These are phyloP conservation scores for Talaromyces liani DNA, from an alignment of 495 filamentous ascomycete genomes.

Conservation along the genomic window DNA sequence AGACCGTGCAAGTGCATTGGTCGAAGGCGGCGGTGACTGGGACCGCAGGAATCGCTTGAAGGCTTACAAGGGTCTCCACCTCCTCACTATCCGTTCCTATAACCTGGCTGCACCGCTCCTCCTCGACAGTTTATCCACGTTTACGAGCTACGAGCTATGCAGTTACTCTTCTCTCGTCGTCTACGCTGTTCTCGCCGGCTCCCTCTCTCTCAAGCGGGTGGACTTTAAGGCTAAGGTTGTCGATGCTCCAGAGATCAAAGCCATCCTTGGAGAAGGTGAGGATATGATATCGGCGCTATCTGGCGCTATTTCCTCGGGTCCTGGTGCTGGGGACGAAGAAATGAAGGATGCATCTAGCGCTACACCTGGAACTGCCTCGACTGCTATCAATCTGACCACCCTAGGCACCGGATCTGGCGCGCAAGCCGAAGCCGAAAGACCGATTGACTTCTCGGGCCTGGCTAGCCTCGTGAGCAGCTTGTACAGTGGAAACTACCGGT, in stretches of 20 bases:
- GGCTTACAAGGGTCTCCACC: slow-evolving; percentile 92
- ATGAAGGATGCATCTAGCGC: slow-evolving; percentile 59
- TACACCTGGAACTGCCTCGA: slow-evolving; percentile 49
- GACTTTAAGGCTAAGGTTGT: slow-evolving; percentile 99
- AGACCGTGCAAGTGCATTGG: slow-evolving; percentile 79
- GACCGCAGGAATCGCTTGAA: slow-evolving; percentile 95
- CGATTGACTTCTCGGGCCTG: slow-evolving; percentile 74
- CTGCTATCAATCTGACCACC: slow-evolving; percentile 76
- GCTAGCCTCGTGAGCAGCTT: slow-evolving; percentile 82
- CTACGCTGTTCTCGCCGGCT: slow-evolving; percentile 91
- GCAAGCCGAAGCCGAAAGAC: slow-evolving; percentile 64
- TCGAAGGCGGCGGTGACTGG: slow-evolving; percentile 96
- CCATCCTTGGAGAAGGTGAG: slow-evolving; percentile 82
- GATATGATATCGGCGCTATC: slow-evolving; percentile 73
- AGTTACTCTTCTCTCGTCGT: slow-evolving; percentile 89
- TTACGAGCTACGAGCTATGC: slow-evolving; percentile 97
- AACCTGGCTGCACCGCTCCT: slow-evolving; percentile 84
- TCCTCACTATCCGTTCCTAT: slow-evolving; percentile 87
- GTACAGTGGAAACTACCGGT: slow-evolving; percentile 86
- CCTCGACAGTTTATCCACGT: slow-evolving; percentile 94
- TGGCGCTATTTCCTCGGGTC: slow-evolving; percentile 69
- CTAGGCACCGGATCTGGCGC: slow-evolving; percentile 60
- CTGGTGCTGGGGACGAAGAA: slow-evolving; percentile 69
- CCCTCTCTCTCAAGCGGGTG: slow-evolving; percentile 87
- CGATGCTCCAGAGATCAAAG: slow-evolving; percentile 95